Evolutionary conservation across 768 basidiomycete species (phyloP), one percentile per base, ranked within the genome.

Genomic region (Kwoniella pini): DNA sequence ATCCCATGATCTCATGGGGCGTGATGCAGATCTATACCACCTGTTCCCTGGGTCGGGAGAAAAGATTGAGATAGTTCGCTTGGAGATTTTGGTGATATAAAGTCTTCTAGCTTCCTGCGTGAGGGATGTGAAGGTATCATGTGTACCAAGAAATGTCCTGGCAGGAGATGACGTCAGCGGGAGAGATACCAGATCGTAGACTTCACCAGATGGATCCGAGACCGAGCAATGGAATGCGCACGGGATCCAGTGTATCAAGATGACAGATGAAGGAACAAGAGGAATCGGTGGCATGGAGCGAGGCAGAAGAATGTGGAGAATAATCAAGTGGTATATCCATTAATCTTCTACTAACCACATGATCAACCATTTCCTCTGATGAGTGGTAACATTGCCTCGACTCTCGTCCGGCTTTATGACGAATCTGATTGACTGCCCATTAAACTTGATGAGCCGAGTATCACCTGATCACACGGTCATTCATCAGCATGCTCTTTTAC

Each of bases 1-100:
- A 4, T 55, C 48, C 65, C 67, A 58, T 44, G 57, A 57, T 46
- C 69, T 22, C 27, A 56, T 52, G 1, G 55, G 36, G 24, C 63
- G 36, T 17, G 63, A 30, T 24, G 31, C 10, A 6, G 40, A 27
- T 22, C 31, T 42, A 17, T 36, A 31, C 60, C 43, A 54, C 4
- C 17, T 21, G 2, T 19, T 45, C 9, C 33, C 33, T 7, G 48
- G 22, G 15, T 27, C 38, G 7, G 57, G 57, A 5, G 36, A 30
- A 39, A 22, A 59, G 21, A 50, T 59, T 27, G 31, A 28, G 11
- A 52, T 50, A 31, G 36, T 24, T 22, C 40, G 31, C n/a, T 52
- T 49, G 26, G 36, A 38, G 12, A 36, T 15, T n/a, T 19, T 6
- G 26, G 19, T 27, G n/a, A 43, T 19, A 30, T 54, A 54, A 11